Evolutionary conservation across 2,329 filamentous ascomycete genomes (phyloP).

Genomic region (Cytospora leucostoma): DNA sequence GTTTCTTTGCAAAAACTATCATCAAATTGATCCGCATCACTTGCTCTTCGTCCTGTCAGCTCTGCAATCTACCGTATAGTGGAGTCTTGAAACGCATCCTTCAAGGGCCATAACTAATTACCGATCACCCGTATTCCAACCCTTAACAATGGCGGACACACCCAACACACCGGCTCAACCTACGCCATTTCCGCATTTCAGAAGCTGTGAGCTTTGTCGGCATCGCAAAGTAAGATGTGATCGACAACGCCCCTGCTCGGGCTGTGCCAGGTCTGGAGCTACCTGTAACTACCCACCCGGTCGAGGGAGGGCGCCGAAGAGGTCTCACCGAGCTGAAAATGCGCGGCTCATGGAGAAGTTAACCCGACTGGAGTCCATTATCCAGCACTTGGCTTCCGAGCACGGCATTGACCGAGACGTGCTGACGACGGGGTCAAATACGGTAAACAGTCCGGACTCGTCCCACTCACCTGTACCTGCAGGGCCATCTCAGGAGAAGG

Average conservation of each 20-base stretch:
- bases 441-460: background rate
- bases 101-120: background rate
- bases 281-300: slow-evolving; percentile 26
- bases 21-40: too few relatives aligned
- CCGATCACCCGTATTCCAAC: too few relatives aligned
- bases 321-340: slow-evolving; percentile 15
- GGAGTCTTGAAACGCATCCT: background rate
- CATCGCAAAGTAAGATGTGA: slow-evolving; percentile 26
- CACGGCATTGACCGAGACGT: background rate
- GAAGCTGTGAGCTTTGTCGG: slow-evolving; percentile 25
- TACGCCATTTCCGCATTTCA: background rate
- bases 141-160: slow-evolving; percentile 5
- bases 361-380: slow-evolving; percentile 21
- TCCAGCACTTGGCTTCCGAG: slow-evolving; percentile 18
- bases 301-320: slow-evolving; percentile 29
- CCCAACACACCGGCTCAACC: background rate
- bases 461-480: background rate
- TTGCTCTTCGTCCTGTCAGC: too few relatives aligned
- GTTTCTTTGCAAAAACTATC: too few relatives aligned
- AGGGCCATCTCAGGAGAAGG: background rate
- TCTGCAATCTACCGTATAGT: too few relatives aligned
- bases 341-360: slow-evolving; percentile 24
- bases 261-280: slow-evolving; percentile 17
- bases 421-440: background rate
- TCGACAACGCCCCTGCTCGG: slow-evolving; percentile 21